Evolutionary conservation across 306 rosid species (phyloP).

Genomic region (Gillenia trifoliata): DNA sequence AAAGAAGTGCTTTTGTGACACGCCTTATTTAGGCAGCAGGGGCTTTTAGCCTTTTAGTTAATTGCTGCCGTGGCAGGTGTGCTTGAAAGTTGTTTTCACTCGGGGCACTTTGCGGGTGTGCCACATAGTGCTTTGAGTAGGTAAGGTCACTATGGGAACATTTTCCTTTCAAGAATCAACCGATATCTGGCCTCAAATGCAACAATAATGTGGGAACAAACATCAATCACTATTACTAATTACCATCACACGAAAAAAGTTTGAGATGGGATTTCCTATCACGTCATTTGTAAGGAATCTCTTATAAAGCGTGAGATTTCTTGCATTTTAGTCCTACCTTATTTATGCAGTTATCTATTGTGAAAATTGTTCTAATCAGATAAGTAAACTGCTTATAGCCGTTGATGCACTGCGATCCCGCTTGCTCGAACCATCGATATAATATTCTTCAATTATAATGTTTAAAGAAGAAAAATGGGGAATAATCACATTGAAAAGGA

Average conservation of each 20-base stretch:
- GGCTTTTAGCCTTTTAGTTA: neutral
- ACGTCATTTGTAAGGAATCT: too few relatives aligned
- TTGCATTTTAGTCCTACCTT: too few relatives aligned
- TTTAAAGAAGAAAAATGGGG: too few relatives aligned
- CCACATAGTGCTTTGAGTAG: slow-evolving; percentile 15
- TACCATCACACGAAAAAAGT: too few relatives aligned
- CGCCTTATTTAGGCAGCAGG: neutral
- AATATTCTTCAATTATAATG: too few relatives aligned
- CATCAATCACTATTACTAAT: neutral
- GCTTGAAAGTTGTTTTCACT: neutral
- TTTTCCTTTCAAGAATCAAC: neutral
- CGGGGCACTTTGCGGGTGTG: slow-evolving; percentile 6
- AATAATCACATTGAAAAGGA: too few relatives aligned
- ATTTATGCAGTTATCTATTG: too few relatives aligned
- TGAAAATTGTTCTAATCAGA: too few relatives aligned
- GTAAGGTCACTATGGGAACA: slow-evolving; percentile 16
- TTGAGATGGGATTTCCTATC: accelerated
- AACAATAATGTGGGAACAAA: neutral
- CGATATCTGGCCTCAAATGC: neutral
- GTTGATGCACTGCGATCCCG: neutral
- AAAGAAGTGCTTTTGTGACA: slow-evolving; percentile 12
- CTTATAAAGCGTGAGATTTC: too few relatives aligned
- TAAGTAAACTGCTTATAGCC: too few relatives aligned
- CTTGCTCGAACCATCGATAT: neutral
- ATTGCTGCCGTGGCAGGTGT: neutral